Evolutionary conservation across 2,329 filamentous ascomycete genomes (phyloP), one percentile per base, ranked within the genome.

Genomic region (Teratosphaeria pseudoeucalypti): DNA sequence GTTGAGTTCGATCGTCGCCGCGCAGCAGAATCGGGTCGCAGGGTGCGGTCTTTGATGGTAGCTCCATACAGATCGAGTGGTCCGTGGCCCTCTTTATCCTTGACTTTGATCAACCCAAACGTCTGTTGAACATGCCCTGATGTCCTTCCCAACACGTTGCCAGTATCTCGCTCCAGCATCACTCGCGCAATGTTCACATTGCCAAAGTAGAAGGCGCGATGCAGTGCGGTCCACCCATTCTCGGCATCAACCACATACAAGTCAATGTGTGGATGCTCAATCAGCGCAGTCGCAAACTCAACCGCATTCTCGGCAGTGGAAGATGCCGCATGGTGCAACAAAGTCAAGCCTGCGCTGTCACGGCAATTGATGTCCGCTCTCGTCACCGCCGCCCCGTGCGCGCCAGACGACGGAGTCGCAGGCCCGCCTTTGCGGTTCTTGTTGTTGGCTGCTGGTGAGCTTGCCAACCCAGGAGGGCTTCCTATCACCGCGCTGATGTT

Each of bases 191-290:
- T 87, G 6, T 89, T 86, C 56, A 94, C 85, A 69, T 96, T 96
- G 54, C 92, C 92, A 66, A 86, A 85, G 71, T 96, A 97, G 52
- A 97, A 79, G 7, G 92, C 90, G 67, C 94, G 84, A 71, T 99
- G 94, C 47, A 99, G 80, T 43, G 92, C 87, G 62, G 95, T 99
- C 94, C 94, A 99, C 53, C 92, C 92, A 73, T 88, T 97, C 74
- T 99, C 94, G 7, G 80, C 78, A 73, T 99, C 94, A 71, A 95
- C 92, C 2, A 82, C 79, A 68, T 96, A 94, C 9, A 97, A 78
- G 74, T 99, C 94, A 65, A 91, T 83, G 57, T 87, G 81, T 1
- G 91, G 90, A 69, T 95, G 86, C 26, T 91, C 86, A 54, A 97
- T 80, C 39, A 99, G 79, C 11, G 89, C 86, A 62, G 85, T 80